Evolutionary conservation across 768 basidiomycete species (phyloP), one percentile per base, ranked within the genome.

Genomic region (Phylloporus rhodoxanthus): DNA sequence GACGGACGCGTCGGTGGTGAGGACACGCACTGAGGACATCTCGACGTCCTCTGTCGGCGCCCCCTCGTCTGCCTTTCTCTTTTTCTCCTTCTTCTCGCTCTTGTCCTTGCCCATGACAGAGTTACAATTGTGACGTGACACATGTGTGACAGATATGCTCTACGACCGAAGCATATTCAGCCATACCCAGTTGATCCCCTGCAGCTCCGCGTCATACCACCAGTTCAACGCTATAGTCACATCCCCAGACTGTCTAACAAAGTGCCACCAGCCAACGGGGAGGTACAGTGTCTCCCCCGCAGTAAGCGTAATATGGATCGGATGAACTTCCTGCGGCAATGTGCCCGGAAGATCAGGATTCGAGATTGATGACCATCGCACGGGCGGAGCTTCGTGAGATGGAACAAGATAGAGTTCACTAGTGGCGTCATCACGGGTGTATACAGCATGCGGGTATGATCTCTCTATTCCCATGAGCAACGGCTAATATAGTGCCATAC

Each of bases 251-350:
- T 96, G 93, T 34, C 80, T 75, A 30, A 95, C 91, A 60, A 89
- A 79, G 63, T 95, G 93, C 85, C 87, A 95, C 94, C 94, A 96
- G 0, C 90, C 85, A 5, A 85, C 79, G n/a, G 94, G 94, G 17
- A 96, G 79, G 67, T 91, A 95, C 17, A 96, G 68, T 1, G 85
- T 82, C 56, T 94, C 86, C 4, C 93, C 92, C 6, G 80, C 77
- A 4, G 69, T 53, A 7, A 96, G 62, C 1, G 79, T 80, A 21
- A 94, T 75, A 11, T 74, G 69, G 29, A 93, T 76, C 1, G 91
- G 85, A 43, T 78, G 76, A 0, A 85, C 76, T 21, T 75, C 75
- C 1, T 68, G 57, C 5, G 80, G 75, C 37, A 85, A 68, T 14
- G 66, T 64, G 8, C 64, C 71, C 17, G 74, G 72, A 37, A 67